Conservation (phyloP, 768 basidiomycete species). For the Boletus subcaerulescens region DNA sequence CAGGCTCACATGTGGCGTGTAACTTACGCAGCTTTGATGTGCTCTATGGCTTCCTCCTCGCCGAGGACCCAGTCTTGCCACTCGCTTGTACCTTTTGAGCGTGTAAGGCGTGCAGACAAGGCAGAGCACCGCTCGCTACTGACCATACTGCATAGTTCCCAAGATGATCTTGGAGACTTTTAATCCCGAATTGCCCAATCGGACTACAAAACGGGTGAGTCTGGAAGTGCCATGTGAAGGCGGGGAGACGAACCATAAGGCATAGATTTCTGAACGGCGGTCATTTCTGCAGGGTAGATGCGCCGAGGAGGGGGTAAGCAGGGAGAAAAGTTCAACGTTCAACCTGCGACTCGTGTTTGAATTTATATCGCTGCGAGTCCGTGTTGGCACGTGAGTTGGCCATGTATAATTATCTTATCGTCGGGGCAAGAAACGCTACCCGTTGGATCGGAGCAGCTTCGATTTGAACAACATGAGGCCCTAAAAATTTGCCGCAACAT, state of each 20-base stretch:
- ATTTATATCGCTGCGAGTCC: neutral
- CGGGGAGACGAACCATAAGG: constrained; percentile 11
- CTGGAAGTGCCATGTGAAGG: neutral
- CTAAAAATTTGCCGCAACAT: too few species aligned
- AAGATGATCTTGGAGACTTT: too few species aligned
- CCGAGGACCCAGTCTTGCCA: too few species aligned
- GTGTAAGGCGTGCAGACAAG: neutral
- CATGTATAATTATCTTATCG: constrained; percentile 7
- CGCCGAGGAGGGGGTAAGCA: neutral
- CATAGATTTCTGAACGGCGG: constrained; percentile 8
- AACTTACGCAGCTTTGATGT: too few species aligned
- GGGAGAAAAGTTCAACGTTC: neutral
- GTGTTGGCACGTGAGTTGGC: constrained; percentile 1
- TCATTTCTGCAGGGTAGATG: constrained; percentile 1
- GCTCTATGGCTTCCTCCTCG: too few species aligned
- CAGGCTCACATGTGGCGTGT: too few species aligned
- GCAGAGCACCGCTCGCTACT: neutral
- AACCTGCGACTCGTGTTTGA: neutral
- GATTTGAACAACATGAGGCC: too few species aligned
- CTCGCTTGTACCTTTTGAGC: constrained; percentile 3
- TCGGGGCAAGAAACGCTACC: too few species aligned
- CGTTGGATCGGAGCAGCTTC: too few species aligned
- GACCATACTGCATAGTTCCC: too few species aligned
- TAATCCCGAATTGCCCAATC: neutral
- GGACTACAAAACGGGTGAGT: constrained; percentile 1